Base-by-base conservation (phyloP, 2,329 filamentous ascomycete genomes). In the Taxawa tesnikishii region DNA sequence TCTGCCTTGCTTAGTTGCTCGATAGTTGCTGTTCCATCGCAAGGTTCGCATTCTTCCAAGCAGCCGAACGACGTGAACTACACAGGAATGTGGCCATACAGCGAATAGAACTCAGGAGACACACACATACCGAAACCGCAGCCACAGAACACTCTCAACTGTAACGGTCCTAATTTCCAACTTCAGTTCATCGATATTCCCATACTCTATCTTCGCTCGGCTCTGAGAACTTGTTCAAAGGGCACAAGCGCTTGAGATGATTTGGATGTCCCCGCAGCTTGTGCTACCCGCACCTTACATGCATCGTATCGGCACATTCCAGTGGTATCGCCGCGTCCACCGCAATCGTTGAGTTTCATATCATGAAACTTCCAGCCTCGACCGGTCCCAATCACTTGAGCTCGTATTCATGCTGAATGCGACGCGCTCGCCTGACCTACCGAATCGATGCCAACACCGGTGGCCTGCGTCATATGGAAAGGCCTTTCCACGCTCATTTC, bases 401-500 rank as follows among this genome's bases (percentile, higher is more conserved):
- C n/a, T n/a, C n/a, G n/a, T n/a, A n/a, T n/a, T n/a, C n/a, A n/a
- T n/a, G n/a, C n/a, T n/a, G n/a, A n/a, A n/a, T n/a, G n/a, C n/a
- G n/a, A n/a, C n/a, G n/a, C n/a, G n/a, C n/a, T n/a, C n/a, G n/a
- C n/a, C n/a, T n/a, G n/a, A n/a, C n/a, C n/a, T n/a, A n/a, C n/a
- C n/a, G n/a, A n/a, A n/a, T n/a, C n/a, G n/a, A 23, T 23, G 8
- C 19, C 19, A 2, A 23, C 19, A n/a, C 19, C 19, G 8, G 8
- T n/a, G 19, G 8, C 19, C n/a, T 3, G 3, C n/a, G 19, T 23
- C 3, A n/a, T 23, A 23, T 8, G 8, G 19, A 8, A n/a, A 23
- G n/a, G n/a, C n/a, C 19, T 23, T 2, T 23, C 15, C 27, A 8
- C 14, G 17, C 25, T 38, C 35, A 70, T 58, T 70, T 70, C 2